Conservation (phyloP, 1,139 yeast species). For the Candida sanyaensis region DNA sequence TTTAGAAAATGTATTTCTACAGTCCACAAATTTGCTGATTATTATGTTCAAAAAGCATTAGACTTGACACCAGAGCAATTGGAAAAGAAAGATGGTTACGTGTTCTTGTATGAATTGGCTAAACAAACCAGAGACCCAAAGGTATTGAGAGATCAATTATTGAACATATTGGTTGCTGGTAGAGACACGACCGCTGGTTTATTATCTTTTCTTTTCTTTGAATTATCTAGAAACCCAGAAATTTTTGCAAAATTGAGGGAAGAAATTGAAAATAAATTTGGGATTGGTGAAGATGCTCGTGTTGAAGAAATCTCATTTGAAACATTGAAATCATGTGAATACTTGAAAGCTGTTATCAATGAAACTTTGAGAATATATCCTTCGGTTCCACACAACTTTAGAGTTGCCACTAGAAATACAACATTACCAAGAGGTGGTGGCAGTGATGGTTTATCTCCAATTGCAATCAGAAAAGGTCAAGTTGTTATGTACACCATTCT, state of each 20-base stretch:
- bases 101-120: slow-evolving; percentile 51
- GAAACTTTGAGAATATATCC: slow-evolving; percentile 56
- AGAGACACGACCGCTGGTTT: slow-evolving; percentile 61
- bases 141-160: slow-evolving; percentile 50
- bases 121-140: slow-evolving; percentile 51
- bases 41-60: slow-evolving; percentile 34
- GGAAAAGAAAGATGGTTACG: slow-evolving; percentile 42
- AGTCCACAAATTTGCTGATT: slow-evolving; percentile 38
- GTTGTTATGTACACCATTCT: slow-evolving; percentile 38
- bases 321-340: slow-evolving; percentile 48
- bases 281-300: slow-evolving; percentile 27
- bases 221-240: slow-evolving; percentile 45
- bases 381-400: slow-evolving; percentile 50
- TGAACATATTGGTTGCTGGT: slow-evolving; percentile 55
- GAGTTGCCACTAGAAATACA: slow-evolving; percentile 40
- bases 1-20: slow-evolving; percentile 28
- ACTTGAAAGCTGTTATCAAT: slow-evolving; percentile 48
- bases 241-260: slow-evolving; percentile 39
- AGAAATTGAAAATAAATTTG: slow-evolving; percentile 32
- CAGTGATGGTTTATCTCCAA: slow-evolving; percentile 41
- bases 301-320: slow-evolving; percentile 37
- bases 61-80: slow-evolving; percentile 31
- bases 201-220: slow-evolving; percentile 47
- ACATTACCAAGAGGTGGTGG: slow-evolving; percentile 59
- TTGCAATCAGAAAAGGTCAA: slow-evolving; percentile 46